phyloP scores from a whole-genome alignment of 345 rosid genomes.

The Lumnitzera racemosa region DNA sequence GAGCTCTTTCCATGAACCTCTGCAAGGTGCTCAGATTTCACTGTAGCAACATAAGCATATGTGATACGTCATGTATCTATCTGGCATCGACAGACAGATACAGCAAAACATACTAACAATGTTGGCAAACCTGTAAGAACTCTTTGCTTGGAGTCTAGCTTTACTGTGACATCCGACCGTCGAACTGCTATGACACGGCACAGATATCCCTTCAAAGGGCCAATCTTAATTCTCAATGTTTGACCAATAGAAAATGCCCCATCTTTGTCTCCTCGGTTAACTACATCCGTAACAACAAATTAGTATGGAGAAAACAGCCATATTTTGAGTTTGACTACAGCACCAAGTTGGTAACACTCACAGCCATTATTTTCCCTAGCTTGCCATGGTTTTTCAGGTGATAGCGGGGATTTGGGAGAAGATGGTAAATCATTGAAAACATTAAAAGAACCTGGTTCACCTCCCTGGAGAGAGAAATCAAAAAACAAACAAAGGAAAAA shows the following conservation, averaged over 20 bases:
- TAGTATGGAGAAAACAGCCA: slow-evolving; percentile 14
- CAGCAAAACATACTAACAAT: no score
- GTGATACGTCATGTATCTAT: slow-evolving; percentile 5
- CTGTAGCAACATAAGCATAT: slow-evolving; percentile 33
- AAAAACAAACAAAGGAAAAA: no score
- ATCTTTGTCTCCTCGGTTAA: slow-evolving; percentile 58
- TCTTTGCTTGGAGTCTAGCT: slow-evolving; percentile 85
- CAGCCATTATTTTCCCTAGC: slow-evolving; percentile 30
- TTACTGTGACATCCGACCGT: slow-evolving; percentile 75
- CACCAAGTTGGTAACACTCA: no score
- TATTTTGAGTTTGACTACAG: slow-evolving; percentile 40
- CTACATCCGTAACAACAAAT: slow-evolving; percentile 34
- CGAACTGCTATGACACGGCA: slow-evolving; percentile 85
- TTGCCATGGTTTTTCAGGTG: slow-evolving; percentile 58
- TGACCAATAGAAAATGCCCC: slow-evolving; percentile 77
- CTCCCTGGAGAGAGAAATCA: slow-evolving; percentile 34
- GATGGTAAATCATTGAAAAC: slow-evolving; percentile 54
- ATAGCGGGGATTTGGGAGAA: slow-evolving; percentile 79
- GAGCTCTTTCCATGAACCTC: slow-evolving; percentile 75
- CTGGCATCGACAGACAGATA: no score
- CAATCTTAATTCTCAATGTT: slow-evolving; percentile 80
- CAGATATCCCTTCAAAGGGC: slow-evolving; percentile 88
- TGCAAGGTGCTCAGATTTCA: slow-evolving; percentile 80
- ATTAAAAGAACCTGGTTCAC: slow-evolving; percentile 28
- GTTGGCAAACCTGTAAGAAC: slow-evolving; percentile 57